Evolutionary conservation across 108 stramenopile genomes (phyloP).

Genomic region (Discostella pseudostelligera): DNA sequence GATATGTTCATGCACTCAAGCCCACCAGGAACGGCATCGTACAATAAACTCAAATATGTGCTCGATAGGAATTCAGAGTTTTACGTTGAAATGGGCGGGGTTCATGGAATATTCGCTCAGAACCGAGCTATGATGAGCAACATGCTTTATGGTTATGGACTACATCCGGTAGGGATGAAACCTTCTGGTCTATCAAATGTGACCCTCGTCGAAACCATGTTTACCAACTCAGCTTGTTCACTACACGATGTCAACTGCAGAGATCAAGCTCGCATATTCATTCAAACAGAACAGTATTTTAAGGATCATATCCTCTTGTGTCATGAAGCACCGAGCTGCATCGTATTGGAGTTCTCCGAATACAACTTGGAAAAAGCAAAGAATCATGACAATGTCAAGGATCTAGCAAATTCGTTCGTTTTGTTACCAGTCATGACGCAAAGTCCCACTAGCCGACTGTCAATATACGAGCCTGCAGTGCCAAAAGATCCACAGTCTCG

Average conservation of each 20-base stretch:
- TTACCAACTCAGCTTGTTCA: not conserved
- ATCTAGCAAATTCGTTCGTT: not conserved
- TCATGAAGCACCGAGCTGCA: conserved; percentile 5
- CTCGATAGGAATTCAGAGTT: not conserved
- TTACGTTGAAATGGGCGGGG: not conserved
- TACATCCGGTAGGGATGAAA: not conserved
- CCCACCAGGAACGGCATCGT: not conserved
- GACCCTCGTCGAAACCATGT: not conserved
- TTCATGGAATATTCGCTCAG: not conserved
- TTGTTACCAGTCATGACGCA: conserved; percentile 18
- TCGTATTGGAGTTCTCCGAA: conserved; percentile 14
- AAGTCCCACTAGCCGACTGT: conserved; percentile 5
- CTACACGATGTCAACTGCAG: not conserved
- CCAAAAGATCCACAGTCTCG: conserved; percentile 5
- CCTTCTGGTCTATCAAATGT: not conserved
- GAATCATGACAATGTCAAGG: not conserved
- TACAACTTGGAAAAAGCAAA: conserved; percentile 3
- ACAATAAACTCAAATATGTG: not conserved
- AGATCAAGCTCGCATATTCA: not conserved
- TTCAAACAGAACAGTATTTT: conserved; percentile 1
- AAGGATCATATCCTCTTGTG: not conserved
- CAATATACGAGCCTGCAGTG: not conserved
- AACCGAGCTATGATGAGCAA: not conserved
- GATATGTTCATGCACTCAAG: not conserved
- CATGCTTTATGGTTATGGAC: not conserved